Evolutionary conservation across 352 stramenopile species (phyloP), one percentile per base, ranked within the genome.

Genomic region (Phytophthora palmivora): DNA sequence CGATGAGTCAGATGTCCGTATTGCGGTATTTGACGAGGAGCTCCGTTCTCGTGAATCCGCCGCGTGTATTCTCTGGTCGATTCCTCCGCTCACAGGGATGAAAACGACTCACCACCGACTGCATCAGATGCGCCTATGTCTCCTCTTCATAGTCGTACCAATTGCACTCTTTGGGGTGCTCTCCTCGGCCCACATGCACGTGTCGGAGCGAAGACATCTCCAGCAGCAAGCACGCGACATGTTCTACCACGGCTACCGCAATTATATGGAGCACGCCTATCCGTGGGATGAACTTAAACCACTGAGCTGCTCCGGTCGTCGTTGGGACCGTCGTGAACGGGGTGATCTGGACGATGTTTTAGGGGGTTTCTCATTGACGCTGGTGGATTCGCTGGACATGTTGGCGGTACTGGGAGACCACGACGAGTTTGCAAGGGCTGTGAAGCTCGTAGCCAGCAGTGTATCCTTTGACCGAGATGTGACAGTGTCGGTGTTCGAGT

Each of bases 401-500:
- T 73, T 97, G 22, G 87, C 87, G 28, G 69, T 97, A 15, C 53
- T 97, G 0, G 85, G 87, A n/a, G 83, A 96, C 64, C 74, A 81
- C 30, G 72, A 85, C 42, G 82, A 91, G 57, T 97, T 97, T 57
- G 70, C 54, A 8, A 71, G 74, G 19, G 85, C 86, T 18, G 79
- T 97, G 30, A 62, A 76, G 26, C 76, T 91, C 44, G 78, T 94
- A 18, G 57, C 78, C 19, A 58, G 73, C 18, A 72, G 72, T 42
- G 81, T 95, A 6, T 56, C 69, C 1, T 97, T 98, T 30, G 87
- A 97, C 38, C 76, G 86, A 6, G 87, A 97, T 66, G 84, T 96
- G 44, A 96, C 80, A 15, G 89, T 98, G 28, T 97, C 88, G 5
- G 86, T 98, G 14, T 98, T 98, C 34, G 94, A 98, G 63, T 89